phyloP scores from a whole-genome alignment of 2,329 filamentous ascomycete genomes.

The Microdochium bolleyi region DNA sequence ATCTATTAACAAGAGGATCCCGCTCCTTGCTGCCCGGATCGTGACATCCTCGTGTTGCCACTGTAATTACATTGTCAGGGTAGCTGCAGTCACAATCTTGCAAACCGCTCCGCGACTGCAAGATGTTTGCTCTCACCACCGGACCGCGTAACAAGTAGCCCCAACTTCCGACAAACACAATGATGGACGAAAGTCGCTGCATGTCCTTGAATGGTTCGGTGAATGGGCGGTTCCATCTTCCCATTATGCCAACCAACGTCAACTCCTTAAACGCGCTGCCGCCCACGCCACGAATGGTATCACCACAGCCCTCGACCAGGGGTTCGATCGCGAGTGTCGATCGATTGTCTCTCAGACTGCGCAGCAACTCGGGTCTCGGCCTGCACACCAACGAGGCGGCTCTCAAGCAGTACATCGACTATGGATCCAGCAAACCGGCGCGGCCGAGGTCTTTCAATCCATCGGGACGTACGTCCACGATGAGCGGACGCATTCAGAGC shows the following conservation, averaged over 20 bases:
- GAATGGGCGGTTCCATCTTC: conserved; percentile 3
- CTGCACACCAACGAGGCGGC: conserved; percentile 34
- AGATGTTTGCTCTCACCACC: background rate
- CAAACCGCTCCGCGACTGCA: background rate
- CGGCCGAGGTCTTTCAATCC: conserved; percentile 2
- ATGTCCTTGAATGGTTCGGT: background rate
- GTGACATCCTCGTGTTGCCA: too few species aligned
- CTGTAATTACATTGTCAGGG: too few species aligned
- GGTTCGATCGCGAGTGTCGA: conserved; percentile 10
- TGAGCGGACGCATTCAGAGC: background rate
- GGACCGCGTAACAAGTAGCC: background rate
- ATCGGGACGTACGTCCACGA: conserved; percentile 4
- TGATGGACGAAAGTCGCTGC: background rate
- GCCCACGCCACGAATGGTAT: conserved; percentile 5
- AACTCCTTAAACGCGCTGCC: conserved; percentile 3
- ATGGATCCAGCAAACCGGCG: conserved; percentile 22
- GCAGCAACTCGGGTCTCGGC: conserved; percentile 37
- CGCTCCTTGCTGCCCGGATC: too few species aligned
- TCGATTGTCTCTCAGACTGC: conserved; percentile 19
- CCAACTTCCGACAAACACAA: background rate
- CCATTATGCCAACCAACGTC: conserved; percentile 4
- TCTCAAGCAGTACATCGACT: conserved; percentile 37
- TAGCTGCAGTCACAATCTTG: too few species aligned
- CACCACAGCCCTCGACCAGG: conserved; percentile 1
- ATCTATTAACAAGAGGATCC: too few species aligned